A percentile compares a stretch with the other conserved stretches of the same genome.
Conservation (phyloP, 2,329 filamentous ascomycete species). For the Sphaerulina musiva region DNA sequence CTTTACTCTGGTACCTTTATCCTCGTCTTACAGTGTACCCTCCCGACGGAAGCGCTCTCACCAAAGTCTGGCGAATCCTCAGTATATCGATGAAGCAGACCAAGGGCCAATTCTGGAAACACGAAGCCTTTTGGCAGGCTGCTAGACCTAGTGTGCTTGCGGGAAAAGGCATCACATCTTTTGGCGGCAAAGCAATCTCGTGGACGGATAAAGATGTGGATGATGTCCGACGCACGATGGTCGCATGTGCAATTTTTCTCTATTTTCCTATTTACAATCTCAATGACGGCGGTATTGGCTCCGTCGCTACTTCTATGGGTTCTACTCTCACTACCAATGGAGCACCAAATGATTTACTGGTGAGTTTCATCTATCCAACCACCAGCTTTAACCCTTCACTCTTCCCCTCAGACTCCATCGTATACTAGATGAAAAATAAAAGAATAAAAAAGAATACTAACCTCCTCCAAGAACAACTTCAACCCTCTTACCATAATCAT, state of each 20-base stretch:
- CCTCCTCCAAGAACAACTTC: constrained; percentile 33
- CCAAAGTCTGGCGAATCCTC: constrained; percentile 22
- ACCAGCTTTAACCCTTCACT: too few relatives aligned
- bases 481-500: constrained; percentile 42
- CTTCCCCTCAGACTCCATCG: too few relatives aligned
- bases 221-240: constrained; percentile 58
- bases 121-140: constrained; percentile 19
- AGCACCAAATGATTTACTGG: constrained; percentile 42
- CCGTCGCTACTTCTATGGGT: constrained; percentile 19
- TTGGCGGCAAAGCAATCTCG: constrained; percentile 22
- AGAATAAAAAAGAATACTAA: too few relatives aligned
- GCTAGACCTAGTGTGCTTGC: constrained; percentile 23
- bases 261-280: constrained; percentile 40
- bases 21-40: constrained; percentile 21
- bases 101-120: constrained; percentile 23
- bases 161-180: constrained; percentile 16
- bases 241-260: constrained; percentile 61
- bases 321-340: constrained; percentile 27
- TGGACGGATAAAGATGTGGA: constrained; percentile 67
- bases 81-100: constrained; percentile 19
- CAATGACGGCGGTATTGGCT: constrained; percentile 30
- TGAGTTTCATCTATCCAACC: constrained; percentile 1
- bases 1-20: constrained; percentile 25
- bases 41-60: constrained; percentile 21
- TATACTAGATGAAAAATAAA: too few relatives aligned